Evolutionary conservation across 2,329 filamentous ascomycete species (phyloP).

Genomic region (Drechslerella stenobrocha): DNA sequence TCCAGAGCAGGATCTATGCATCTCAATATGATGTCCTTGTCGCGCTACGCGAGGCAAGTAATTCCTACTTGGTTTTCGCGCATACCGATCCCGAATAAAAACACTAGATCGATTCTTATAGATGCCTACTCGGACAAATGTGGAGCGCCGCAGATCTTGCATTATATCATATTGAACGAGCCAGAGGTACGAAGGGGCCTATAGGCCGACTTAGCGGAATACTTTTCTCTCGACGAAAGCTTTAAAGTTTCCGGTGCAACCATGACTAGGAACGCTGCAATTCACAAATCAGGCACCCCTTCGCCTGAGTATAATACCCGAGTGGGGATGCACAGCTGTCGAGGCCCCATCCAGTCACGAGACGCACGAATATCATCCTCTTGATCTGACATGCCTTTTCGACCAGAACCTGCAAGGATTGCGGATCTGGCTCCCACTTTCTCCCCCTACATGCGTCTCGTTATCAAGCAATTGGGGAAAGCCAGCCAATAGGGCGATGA

Average conservation of each 20-base stretch:
- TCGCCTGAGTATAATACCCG: conserved; percentile 13
- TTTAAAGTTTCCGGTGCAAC: conserved; percentile 9
- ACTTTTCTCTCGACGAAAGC: conserved; percentile 1
- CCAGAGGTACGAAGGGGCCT: background rate
- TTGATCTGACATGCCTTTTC: conserved; percentile 34
- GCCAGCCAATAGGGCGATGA: conserved; percentile 21
- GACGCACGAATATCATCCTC: conserved; percentile 17
- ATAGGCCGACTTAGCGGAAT: conserved; percentile 1
- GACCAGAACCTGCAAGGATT: conserved; percentile 30
- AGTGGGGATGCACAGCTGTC: conserved; percentile 16
- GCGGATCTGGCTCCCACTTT: conserved; percentile 26
- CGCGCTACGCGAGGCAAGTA: conserved; percentile 1
- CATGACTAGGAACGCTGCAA: conserved; percentile 13
- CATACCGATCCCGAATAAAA: background rate
- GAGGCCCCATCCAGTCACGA: conserved; percentile 18
- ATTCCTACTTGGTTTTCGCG: background rate
- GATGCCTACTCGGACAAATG: background rate
- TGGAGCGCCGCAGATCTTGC: background rate
- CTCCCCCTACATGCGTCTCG: conserved; percentile 20
- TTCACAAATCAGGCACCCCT: conserved; percentile 15
- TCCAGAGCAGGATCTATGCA: conserved; percentile 27
- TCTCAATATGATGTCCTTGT: conserved; percentile 9
- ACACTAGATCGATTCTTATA: conserved; percentile 3
- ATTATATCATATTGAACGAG: background rate
- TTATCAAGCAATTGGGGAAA: conserved; percentile 19